These are phyloP conservation scores for Stagonosporopsis chrysanthemi DNA, from an alignment of 2,329 filamentous ascomycete genomes.

Conservation along the genomic window DNA sequence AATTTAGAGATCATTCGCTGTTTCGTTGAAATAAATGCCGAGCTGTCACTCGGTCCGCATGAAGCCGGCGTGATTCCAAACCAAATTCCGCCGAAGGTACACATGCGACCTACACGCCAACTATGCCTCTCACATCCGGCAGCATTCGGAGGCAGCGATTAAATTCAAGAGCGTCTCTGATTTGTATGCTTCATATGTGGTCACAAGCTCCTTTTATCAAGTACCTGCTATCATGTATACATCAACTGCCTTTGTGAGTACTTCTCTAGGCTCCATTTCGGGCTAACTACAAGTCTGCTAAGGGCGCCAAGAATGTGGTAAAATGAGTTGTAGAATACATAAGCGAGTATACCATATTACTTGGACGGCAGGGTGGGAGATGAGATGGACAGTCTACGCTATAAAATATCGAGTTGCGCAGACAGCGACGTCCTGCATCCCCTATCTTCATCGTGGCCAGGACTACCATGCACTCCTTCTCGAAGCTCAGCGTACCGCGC, in stretches of 20 bases:
- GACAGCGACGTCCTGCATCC: background rate
- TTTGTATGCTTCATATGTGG: background rate
- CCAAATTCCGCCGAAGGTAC: background rate
- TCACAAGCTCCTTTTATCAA: background rate
- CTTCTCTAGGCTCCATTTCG: conserved; percentile 1
- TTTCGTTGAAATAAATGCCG: background rate
- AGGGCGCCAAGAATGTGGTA: background rate
- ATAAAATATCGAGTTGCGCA: background rate
- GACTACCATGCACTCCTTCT: background rate
- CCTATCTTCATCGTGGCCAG: background rate
- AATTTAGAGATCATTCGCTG: background rate
- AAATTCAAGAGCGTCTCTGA: background rate
- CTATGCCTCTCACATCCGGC: background rate
- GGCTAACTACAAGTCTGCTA: background rate
- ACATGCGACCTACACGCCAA: background rate
- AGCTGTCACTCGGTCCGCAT: background rate
- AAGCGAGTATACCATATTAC: background rate
- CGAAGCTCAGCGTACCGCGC: background rate
- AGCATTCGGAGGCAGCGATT: background rate
- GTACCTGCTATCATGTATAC: background rate
- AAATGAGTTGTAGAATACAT: background rate
- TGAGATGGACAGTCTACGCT: background rate
- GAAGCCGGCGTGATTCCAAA: background rate
- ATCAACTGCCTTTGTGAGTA: background rate
- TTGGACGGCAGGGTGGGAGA: background rate